Evolutionary conservation across 169 alveolate genomes (phyloP).

Genomic region (Eimeria zaria): DNA sequence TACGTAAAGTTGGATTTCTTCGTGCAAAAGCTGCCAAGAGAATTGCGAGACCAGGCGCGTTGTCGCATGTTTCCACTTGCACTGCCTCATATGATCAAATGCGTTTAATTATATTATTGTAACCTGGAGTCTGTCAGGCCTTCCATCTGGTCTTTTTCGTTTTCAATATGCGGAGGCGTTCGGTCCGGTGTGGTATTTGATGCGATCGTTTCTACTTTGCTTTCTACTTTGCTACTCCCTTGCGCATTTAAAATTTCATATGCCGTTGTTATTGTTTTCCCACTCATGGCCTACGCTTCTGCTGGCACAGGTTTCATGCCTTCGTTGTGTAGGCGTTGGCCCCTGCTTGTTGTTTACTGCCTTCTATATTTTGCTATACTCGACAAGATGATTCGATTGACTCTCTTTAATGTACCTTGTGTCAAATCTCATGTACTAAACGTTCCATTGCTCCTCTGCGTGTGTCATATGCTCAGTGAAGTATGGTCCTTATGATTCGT

Average conservation of each 20-base stretch:
- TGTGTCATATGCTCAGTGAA: background rate
- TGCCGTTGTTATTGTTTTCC: background rate
- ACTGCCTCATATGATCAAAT: background rate
- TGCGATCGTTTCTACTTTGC: background rate
- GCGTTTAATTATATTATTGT: background rate
- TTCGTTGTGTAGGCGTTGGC: background rate
- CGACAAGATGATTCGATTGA: too few species aligned
- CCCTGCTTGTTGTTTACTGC: background rate
- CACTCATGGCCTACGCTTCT: background rate
- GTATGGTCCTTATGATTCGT: background rate
- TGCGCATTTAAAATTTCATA: background rate
- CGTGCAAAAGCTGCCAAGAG: slow-evolving; percentile 24
- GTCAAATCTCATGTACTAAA: background rate
- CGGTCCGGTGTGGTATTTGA: background rate
- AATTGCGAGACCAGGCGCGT: slow-evolving; percentile 45
- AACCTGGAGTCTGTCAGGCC: background rate
- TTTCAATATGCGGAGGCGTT: background rate
- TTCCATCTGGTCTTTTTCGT: background rate
- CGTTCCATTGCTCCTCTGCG: background rate
- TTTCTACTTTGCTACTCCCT: background rate
- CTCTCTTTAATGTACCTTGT: background rate
- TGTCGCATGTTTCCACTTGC: background rate
- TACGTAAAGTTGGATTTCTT: slow-evolving; percentile 51
- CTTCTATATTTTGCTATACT: too few species aligned
- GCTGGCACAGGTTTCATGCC: background rate